Evolutionary conservation across 192 early-diverging fungal species (phyloP), one percentile per base, ranked within the genome.

Genomic region (Coemansia furcata): DNA sequence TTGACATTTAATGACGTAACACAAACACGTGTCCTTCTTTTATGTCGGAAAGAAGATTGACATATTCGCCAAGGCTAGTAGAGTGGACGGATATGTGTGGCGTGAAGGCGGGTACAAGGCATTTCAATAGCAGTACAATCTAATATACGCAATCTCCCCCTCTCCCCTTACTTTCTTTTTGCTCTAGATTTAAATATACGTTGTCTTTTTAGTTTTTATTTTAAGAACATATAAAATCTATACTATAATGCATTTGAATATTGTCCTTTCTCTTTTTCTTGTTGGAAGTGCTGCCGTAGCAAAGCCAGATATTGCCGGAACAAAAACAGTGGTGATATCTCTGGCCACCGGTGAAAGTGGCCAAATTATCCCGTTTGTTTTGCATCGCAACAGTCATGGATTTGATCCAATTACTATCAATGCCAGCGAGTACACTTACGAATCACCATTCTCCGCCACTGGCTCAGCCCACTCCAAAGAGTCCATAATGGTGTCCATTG

Each of bases 281-380:
- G 6, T 39, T 32, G 23, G 60, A 8, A 21, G 59, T 55, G 33
- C n/a, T 33, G 38, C 60, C 3, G 37, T 66, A 35, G 76, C 70
- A 3, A 42, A n/a, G 4, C 61, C 76, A 38, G 77, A 80, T 68
- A 54, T 61, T 21, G 63, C 67, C 3, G 77, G 77, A 6, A 80
- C 77, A 32, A 74, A 47, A 43, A 80, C 77, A 1, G 61, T 80
- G 8, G 62, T 80, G 5, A 80, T 80, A 7, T 80, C 77, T 36
- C 50, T 80, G 8, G 62, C 77, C 11, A 72, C 77, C 10, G 69
- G 54, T 6, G 63, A 70, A 9, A 17, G 65, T 8, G 77, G 77
- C 26, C 58, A 80, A 54, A 61, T 80, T 1, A 62, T 80, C 23
- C 77, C 77, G 0, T 17, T 71, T 42, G 62, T 80, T 43, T 19